phyloP scores from a whole-genome alignment of 495 filamentous ascomycete genomes.

The Lophiotrema nucula region DNA sequence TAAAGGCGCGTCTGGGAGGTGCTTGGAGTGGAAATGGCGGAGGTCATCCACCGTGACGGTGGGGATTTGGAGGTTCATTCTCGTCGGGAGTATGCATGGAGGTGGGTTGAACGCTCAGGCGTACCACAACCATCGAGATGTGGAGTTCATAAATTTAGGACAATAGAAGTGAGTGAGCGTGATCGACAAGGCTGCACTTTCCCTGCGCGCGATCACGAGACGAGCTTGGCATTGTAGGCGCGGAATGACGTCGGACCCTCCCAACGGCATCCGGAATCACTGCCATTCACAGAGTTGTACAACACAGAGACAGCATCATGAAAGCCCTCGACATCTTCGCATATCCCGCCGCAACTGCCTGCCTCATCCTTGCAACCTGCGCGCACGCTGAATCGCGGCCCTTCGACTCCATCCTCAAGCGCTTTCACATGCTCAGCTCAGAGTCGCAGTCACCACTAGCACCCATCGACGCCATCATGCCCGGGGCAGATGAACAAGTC shows the following conservation, averaged over 20 bases:
- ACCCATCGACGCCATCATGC: slow-evolving; percentile 41
- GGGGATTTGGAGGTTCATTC: slow-evolving; percentile 18
- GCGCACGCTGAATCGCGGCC: slow-evolving; percentile 26
- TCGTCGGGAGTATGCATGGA: neutral
- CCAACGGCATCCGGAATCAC: slow-evolving; percentile 1
- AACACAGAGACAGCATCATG: slow-evolving; percentile 18
- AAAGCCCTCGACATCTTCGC: slow-evolving; percentile 19
- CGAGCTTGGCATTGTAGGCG: slow-evolving; percentile 6
- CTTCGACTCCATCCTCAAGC: slow-evolving; percentile 20
- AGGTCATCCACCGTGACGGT: slow-evolving; percentile 57
- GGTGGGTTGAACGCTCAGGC: too few species aligned
- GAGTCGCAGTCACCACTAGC: slow-evolving; percentile 16
- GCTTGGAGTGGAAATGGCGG: slow-evolving; percentile 60
- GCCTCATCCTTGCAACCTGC: slow-evolving; percentile 15
- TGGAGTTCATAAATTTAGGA: too few species aligned
- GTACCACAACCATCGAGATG: too few species aligned
- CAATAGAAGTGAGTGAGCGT: too few species aligned
- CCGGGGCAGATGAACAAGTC: slow-evolving; percentile 38
- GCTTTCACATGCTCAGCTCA: slow-evolving; percentile 8
- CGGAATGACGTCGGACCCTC: slow-evolving; percentile 24
- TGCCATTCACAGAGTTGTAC: neutral
- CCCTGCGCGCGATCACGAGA: slow-evolving; percentile 27
- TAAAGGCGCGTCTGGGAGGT: slow-evolving; percentile 46
- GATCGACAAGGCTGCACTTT: too few species aligned
- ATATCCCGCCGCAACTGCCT: slow-evolving; percentile 20